Conservation (phyloP, 352 stramenopile species). For the Thraustochytrium sp. region DNA sequence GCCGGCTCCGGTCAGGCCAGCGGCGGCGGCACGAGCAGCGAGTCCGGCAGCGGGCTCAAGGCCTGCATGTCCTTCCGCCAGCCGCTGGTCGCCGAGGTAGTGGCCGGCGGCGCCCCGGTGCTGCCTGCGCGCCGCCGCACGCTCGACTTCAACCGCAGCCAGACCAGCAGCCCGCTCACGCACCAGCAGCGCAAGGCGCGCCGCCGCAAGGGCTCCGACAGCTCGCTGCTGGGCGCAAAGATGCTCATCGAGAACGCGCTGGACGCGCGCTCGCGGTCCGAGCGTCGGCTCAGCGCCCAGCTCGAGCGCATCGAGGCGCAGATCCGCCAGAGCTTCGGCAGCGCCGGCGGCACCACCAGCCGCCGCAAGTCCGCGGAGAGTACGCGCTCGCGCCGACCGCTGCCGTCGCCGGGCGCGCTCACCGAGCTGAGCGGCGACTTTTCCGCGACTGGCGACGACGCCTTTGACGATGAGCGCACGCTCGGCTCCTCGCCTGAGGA, state of each 20-base stretch:
- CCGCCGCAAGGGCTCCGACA: conserved; percentile 26
- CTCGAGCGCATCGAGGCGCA: conserved; percentile 24
- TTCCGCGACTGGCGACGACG: neutral
- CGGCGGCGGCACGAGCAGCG: too few species aligned
- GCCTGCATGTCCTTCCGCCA: neutral
- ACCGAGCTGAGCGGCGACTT: neutral
- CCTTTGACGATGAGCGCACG: too few species aligned
- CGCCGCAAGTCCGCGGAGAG: neutral
- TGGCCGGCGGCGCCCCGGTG: too few species aligned
- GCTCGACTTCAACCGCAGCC: too few species aligned
- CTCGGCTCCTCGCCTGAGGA: neutral
- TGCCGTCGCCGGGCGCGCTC: neutral
- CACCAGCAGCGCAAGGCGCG: neutral
- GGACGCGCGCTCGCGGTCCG: neutral
- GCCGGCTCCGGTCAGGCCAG: too few species aligned
- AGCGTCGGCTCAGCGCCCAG: conserved; percentile 23
- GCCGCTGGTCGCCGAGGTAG: neutral
- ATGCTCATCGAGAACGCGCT: conserved; percentile 16
- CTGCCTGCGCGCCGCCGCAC: too few species aligned
- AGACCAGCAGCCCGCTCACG: neutral
- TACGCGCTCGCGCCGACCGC: neutral
- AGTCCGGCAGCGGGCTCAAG: neutral
- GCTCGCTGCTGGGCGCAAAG: conserved; percentile 30
- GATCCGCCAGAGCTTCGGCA: conserved; percentile 5
- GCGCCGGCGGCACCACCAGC: neutral